Base-by-base conservation (phyloP, 768 basidiomycete genomes). In the Kwoniella sp. region DNA sequence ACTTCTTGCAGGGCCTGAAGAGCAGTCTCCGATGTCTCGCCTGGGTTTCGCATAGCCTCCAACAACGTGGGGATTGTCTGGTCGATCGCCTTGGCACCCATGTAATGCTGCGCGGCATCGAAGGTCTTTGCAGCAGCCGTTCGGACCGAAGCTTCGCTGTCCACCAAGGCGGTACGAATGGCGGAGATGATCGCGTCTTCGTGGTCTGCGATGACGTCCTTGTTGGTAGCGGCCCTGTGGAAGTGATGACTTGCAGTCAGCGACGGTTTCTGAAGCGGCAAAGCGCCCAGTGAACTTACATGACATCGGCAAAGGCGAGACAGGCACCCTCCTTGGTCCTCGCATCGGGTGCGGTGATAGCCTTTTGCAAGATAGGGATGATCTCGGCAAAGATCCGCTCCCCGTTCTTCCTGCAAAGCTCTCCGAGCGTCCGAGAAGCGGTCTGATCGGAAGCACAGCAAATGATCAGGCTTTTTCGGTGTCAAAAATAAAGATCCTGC, bases 11-110 rank as follows among this genome's bases (percentile, higher is more conserved):
- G 83, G 0, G 96, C 96, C 75, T 93, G 89, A 37, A 98, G 83
- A 12, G 96, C 95, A 17, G 95, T 97, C 11, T 92, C 93, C n/a
- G 95, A 95, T 22, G 90, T 87, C 73, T 89, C 90, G 4, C 94
- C 94, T 15, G 93, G 92, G 79, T 93, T 90, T 20, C 92, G 88
- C 37, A 98, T 88, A 1, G 95, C 95, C 73, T 93, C 93, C 58
- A 99, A 80, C 0, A 98, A 81, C 0, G 95, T 98, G 0, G 96
- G 95, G 64, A 98, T 97, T 0, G 93, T 98, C 82, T 94, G 87
- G 75, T 98, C 95, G 68, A 97, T 94, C 5, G 94, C 93, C 76
- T 89, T 91, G 30, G 87, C 85, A 7, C 95, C 96, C 45, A 97
- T 85, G 72, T 89, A 86, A 68, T 94, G 91, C 82, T 97, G 95